phyloP scores from a whole-genome alignment of 352 stramenopile species.

The Hyaloperonospora brassicae region DNA sequence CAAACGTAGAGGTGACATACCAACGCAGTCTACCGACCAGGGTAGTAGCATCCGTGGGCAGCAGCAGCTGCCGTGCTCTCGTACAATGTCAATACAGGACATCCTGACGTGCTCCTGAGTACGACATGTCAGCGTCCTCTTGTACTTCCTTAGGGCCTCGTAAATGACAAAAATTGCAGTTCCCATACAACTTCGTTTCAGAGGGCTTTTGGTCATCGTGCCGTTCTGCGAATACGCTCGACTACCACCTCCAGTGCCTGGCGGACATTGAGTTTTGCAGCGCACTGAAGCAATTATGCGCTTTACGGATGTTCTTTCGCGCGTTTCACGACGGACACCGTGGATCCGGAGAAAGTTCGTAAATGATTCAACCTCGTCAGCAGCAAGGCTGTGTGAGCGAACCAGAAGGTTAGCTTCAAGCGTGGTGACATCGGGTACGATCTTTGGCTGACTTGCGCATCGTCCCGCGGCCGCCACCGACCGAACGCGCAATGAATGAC shows the following conservation, averaged over 20 bases:
- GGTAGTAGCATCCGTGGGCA: slow-evolving; percentile 7
- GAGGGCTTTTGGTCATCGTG: slow-evolving; percentile 3
- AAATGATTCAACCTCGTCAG: slow-evolving; percentile 44
- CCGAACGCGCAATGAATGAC: slow-evolving; percentile 50
- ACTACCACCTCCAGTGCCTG: slow-evolving; percentile 68
- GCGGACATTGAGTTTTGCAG: slow-evolving; percentile 75
- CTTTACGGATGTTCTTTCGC: slow-evolving; percentile 81
- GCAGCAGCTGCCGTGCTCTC: slow-evolving; percentile 10
- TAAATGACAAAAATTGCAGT: slow-evolving; percentile 21
- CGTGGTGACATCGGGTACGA: slow-evolving; percentile 96
- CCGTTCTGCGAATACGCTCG: slow-evolving; percentile 42
- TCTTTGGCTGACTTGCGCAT: slow-evolving; percentile 98
- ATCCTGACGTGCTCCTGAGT: slow-evolving; percentile 38
- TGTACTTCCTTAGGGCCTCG: slow-evolving; percentile 11
- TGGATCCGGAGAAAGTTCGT: slow-evolving; percentile 64
- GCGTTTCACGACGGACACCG: slow-evolving; percentile 78
- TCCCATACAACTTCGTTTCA: slow-evolving; percentile 9
- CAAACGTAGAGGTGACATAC: slow-evolving; percentile 42
- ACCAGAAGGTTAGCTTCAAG: slow-evolving; percentile 77
- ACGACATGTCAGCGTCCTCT: slow-evolving; percentile 5
- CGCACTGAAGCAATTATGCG: slow-evolving; percentile 77
- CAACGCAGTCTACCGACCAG: slow-evolving; percentile 7
- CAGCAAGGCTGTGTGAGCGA: slow-evolving; percentile 39
- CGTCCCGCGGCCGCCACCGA: slow-evolving; percentile 88
- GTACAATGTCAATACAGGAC: slow-evolving; percentile 71